These are phyloP conservation scores for Penicillium maclennaniae DNA, from an alignment of 495 filamentous ascomycete species.

Conservation along the genomic window DNA sequence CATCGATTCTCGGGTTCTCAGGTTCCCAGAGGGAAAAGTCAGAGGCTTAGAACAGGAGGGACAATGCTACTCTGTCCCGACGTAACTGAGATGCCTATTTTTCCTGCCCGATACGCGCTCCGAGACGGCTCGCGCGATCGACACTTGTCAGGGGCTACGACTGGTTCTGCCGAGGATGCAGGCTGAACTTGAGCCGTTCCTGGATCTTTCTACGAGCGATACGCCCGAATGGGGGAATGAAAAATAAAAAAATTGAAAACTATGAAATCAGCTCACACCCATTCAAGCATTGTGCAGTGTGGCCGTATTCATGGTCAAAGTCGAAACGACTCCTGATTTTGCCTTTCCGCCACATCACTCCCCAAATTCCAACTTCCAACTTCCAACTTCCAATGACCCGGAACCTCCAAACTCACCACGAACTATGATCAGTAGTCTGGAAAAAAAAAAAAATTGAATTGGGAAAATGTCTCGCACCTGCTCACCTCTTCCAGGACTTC, in stretches of 20 bases:
- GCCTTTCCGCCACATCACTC: background rate
- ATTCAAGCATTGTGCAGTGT: too few relatives aligned
- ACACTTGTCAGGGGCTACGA: slow-evolving; percentile 20
- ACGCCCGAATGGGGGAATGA: background rate
- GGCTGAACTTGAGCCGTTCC: slow-evolving; percentile 12
- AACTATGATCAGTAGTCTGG: too few relatives aligned
- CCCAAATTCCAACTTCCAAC: background rate
- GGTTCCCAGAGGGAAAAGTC: background rate
- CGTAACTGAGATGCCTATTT: background rate
- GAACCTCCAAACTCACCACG: too few relatives aligned
- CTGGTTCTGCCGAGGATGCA: slow-evolving; percentile 18
- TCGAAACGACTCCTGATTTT: background rate
- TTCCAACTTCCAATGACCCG: too few relatives aligned
- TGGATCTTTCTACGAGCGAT: slow-evolving; percentile 1
- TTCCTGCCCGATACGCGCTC: background rate
- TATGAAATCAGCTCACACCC: too few relatives aligned
- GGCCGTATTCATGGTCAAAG: background rate
- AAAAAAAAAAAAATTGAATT: background rate
- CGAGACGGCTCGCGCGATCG: slow-evolving; percentile 11
- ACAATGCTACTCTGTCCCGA: background rate
- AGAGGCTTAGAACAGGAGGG: background rate
- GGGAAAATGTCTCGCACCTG: background rate
- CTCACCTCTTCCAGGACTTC: background rate
- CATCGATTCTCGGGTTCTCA: background rate
- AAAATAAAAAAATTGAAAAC: background rate